Conservation (phyloP, 352 stramenopile genomes). For the Globisporangium middletonii region DNA sequence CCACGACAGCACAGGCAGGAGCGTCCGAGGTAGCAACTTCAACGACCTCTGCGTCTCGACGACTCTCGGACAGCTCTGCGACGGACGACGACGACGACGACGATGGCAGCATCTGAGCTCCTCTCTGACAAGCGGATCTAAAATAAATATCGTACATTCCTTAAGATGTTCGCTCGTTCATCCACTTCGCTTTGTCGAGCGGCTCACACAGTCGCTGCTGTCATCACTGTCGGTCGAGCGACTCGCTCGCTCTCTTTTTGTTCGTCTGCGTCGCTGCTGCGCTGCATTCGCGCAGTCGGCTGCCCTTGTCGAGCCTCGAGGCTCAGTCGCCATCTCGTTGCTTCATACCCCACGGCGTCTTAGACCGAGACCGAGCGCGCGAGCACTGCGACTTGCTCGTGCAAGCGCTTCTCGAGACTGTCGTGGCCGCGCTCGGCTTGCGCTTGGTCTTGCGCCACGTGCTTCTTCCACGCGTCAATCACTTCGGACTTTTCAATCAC, state of each 20-base stretch:
- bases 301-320: too few relatives aligned
- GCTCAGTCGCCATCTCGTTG: not conserved
- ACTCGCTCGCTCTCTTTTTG: not conserved
- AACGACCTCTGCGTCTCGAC: not conserved
- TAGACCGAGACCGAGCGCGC: conserved; percentile 54
- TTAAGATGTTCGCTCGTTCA: not conserved
- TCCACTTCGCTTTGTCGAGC: too few relatives aligned
- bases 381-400: conserved; percentile 61
- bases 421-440: conserved; percentile 47
- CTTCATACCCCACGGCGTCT: too few relatives aligned
- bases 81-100: conserved; percentile 8
- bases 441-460: conserved; percentile 59
- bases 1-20: not conserved
- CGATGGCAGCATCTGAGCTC: conserved; percentile 5
- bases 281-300: not conserved
- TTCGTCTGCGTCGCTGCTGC: not conserved
- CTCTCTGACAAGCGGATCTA: too few relatives aligned
- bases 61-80: conserved; percentile 2
- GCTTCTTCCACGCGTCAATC: conserved; percentile 70
- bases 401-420: conserved; percentile 55
- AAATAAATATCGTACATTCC: not conserved
- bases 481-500: conserved; percentile 80
- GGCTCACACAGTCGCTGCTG: too few relatives aligned
- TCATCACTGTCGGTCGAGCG: not conserved
- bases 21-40: not conserved